Evolutionary conservation across 2,329 filamentous ascomycete species (phyloP).

Genomic region (Ophiostoma populinum): DNA sequence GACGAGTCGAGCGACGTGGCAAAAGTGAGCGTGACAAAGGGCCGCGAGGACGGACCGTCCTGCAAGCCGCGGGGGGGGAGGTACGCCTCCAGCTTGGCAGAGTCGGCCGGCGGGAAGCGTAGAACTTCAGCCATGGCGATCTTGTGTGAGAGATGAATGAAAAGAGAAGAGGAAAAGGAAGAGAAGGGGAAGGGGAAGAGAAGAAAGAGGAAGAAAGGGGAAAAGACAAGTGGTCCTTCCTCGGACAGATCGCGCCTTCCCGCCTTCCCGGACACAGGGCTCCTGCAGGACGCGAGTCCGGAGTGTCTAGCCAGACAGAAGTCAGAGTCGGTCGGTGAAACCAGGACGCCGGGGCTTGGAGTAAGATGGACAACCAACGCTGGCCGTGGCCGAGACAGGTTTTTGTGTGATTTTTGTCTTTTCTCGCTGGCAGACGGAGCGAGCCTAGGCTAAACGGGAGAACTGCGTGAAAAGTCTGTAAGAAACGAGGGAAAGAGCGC

Average conservation of each 20-base stretch:
- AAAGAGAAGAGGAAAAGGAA: neutral
- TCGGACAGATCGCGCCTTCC: too few species aligned
- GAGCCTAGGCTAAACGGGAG: too few species aligned
- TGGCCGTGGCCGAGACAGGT: too few species aligned
- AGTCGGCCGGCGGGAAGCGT: constrained; percentile 11
- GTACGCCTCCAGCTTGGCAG: constrained; percentile 12
- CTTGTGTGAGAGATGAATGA: neutral
- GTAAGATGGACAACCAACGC: too few species aligned
- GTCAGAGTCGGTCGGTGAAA: too few species aligned
- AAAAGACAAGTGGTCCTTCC: too few species aligned
- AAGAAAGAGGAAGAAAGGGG: neutral
- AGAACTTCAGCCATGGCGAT: constrained; percentile 11
- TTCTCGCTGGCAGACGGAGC: too few species aligned
- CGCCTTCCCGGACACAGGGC: too few species aligned
- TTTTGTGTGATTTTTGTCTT: too few species aligned
- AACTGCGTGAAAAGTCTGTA: too few species aligned
- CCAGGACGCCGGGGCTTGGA: too few species aligned
- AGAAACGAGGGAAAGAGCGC: neutral
- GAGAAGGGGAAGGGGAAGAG: neutral
- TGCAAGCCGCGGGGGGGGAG: constrained; percentile 9
- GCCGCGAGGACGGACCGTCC: constrained; percentile 12
- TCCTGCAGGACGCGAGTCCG: neutral
- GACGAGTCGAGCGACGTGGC: constrained; percentile 77
- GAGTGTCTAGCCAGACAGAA: too few species aligned
- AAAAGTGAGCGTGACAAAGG: constrained; percentile 68